phyloP scores from a whole-genome alignment of 257 asterid genomes.

The Solanum microdontum region DNA sequence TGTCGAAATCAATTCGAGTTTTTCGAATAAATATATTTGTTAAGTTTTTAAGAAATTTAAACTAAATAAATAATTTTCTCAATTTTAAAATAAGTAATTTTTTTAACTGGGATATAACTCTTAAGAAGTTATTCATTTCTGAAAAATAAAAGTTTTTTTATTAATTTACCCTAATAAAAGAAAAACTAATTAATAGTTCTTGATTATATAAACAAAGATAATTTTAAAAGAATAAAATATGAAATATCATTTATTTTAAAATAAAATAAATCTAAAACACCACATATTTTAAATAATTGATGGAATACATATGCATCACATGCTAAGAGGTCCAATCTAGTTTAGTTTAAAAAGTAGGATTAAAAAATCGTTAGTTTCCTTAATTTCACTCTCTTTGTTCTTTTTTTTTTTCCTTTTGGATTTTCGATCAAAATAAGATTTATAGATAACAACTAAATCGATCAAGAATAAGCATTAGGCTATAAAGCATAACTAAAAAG shows the following conservation, averaged over 20 bases:
- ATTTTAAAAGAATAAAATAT: too few relatives aligned
- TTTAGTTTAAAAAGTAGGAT: background rate
- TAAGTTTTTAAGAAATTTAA: too few relatives aligned
- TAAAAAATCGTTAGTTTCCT: background rate
- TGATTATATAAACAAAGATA: too few relatives aligned
- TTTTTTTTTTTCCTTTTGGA: background rate
- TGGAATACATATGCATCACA: conserved; percentile 37
- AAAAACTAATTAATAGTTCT: background rate
- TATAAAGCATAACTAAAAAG: too few relatives aligned
- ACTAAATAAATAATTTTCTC: background rate
- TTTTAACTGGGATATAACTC: background rate
- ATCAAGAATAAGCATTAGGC: too few relatives aligned
- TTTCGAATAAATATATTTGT: too few relatives aligned
- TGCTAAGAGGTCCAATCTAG: conserved; percentile 18
- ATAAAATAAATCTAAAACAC: background rate
- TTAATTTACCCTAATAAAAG: background rate
- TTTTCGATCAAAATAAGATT: background rate
- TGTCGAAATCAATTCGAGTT: too few relatives aligned
- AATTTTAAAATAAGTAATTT: too few relatives aligned
- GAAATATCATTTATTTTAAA: too few relatives aligned
- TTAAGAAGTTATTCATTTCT: background rate
- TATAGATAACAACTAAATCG: background rate
- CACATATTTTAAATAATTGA: too few relatives aligned
- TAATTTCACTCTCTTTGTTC: background rate
- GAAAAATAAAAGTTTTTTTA: too few relatives aligned